These are phyloP conservation scores for Persicaria tinctoria DNA, from an alignment of 148 eudicot genomes.

Conservation along the genomic window DNA sequence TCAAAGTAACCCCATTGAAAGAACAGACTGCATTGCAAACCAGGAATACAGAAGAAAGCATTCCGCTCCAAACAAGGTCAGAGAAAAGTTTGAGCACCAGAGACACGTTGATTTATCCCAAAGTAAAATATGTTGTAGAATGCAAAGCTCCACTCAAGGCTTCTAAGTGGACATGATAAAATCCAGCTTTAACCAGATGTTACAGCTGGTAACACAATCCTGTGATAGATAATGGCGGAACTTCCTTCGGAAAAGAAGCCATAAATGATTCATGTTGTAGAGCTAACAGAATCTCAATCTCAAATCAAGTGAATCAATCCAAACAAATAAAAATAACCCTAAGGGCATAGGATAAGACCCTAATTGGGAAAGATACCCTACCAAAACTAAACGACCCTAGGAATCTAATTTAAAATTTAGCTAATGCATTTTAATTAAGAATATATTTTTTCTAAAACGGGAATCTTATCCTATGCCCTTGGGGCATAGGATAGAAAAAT, in stretches of 20 bases:
- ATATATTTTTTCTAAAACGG: no score
- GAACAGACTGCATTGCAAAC: background rate
- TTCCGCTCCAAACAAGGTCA: background rate
- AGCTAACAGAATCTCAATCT: background rate
- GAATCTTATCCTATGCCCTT: no score
- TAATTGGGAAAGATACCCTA: no score
- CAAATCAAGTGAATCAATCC: background rate
- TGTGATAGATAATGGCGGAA: background rate
- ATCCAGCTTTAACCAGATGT: background rate
- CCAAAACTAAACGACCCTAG: no score
- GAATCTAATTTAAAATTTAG: no score
- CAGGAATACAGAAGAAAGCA: background rate
- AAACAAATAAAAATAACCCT: no score
- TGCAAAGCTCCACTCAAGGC: background rate
- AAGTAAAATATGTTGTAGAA: background rate
- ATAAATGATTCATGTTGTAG: background rate
- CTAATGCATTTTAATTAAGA: no score
- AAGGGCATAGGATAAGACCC: no score
- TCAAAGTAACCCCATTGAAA: constrained; percentile 1
- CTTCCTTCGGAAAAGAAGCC: background rate
- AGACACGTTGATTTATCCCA: background rate
- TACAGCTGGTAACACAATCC: background rate
- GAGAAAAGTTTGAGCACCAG: background rate
- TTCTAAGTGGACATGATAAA: background rate
- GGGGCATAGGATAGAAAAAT: no score